Percentiles rank a stretch among this genome's conserved stretches.
phyloP scores from a whole-genome alignment of 495 filamentous ascomycete species.

The Neurospora africana region DNA sequence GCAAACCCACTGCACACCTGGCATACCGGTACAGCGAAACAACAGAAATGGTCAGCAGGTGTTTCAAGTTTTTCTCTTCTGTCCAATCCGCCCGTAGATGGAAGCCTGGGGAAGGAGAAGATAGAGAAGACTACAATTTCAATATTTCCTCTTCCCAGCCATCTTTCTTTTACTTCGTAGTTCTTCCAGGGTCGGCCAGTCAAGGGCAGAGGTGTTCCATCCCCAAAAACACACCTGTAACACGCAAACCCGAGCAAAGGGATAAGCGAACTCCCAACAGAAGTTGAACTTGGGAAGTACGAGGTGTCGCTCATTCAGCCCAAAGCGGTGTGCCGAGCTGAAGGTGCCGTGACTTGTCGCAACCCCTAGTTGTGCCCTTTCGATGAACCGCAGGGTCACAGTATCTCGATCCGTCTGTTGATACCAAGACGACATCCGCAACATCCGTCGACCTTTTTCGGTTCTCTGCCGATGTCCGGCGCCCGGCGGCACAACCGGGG shows the following conservation, averaged over 20 bases:
- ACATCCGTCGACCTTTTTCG: background rate
- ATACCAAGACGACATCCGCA: no score
- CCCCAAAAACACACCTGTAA: no score
- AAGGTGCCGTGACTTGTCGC: background rate
- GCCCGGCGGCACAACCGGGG: background rate
- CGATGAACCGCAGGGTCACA: background rate
- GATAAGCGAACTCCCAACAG: background rate
- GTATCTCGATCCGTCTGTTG: background rate
- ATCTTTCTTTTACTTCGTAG: background rate
- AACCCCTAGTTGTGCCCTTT: background rate
- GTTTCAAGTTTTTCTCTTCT: background rate
- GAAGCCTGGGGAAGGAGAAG: background rate
- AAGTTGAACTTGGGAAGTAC: background rate
- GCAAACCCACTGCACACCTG: background rate
- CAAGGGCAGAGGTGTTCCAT: no score
- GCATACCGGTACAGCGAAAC: background rate
- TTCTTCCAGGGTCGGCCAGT: no score
- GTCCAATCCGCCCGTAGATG: background rate
- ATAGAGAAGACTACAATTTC: background rate
- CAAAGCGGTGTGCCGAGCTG: background rate
- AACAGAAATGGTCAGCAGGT: background rate
- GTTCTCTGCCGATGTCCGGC: background rate
- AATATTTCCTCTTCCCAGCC: background rate
- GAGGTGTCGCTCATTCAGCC: background rate
- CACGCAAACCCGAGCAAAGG: background rate